Percentiles rank a stretch among this genome's conserved stretches.
Conservation (phyloP, 768 basidiomycete genomes). For the Lactarius hatsudake region DNA sequence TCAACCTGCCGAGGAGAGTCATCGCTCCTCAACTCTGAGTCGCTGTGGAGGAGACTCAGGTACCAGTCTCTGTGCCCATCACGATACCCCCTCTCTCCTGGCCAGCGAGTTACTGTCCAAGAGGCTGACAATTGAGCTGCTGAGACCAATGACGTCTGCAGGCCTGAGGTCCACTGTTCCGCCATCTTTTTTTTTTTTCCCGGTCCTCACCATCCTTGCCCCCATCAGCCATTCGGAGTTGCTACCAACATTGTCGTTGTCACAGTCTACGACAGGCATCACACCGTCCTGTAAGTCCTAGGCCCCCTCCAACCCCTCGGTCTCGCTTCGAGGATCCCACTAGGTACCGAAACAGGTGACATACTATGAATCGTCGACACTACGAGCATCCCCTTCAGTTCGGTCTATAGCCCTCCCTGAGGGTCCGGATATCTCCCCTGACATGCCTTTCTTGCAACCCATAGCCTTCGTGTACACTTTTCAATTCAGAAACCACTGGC, state of each 20-base stretch:
- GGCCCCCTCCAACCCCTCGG: constrained; percentile 34
- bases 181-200: neutral
- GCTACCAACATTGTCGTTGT: constrained; percentile 28
- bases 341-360: constrained; percentile 65
- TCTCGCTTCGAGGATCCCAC: constrained; percentile 40
- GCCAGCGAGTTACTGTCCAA: neutral
- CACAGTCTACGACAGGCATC: constrained; percentile 24
- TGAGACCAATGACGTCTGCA: constrained; percentile 7
- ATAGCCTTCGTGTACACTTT: constrained; percentile 40
- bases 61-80: too few relatives aligned
- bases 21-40: too few relatives aligned
- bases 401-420: constrained; percentile 53
- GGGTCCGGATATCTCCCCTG: constrained; percentile 60
- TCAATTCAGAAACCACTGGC: constrained; percentile 19
- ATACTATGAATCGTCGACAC: constrained; percentile 75
- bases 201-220: constrained; percentile 28
- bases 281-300: constrained; percentile 23
- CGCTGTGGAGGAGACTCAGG: too few relatives aligned
- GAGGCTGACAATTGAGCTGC: neutral
- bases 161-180: constrained; percentile 1
- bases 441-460: constrained; percentile 71
- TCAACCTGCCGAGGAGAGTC: too few relatives aligned
- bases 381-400: constrained; percentile 69
- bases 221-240: constrained; percentile 30
- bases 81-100: neutral